Percentiles rank a stretch among this genome's conserved stretches.
These are phyloP conservation scores for Stylosanthes scabra DNA, from an alignment of 331 rosid species.

Conservation along the genomic window DNA sequence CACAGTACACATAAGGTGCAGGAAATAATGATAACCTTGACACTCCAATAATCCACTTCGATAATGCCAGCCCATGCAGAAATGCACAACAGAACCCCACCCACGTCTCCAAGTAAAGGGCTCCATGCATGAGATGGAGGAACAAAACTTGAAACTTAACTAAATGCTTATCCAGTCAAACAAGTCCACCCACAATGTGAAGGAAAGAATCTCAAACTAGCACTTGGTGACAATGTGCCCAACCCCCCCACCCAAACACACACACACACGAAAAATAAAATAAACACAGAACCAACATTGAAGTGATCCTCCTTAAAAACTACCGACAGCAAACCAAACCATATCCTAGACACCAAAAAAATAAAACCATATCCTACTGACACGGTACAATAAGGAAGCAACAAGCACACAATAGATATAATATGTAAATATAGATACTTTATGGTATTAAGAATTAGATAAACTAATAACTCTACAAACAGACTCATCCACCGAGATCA, in stretches of 20 bases:
- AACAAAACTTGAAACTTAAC: not conserved
- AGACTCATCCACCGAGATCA: not conserved
- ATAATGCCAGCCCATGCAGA: not conserved
- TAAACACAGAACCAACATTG: not conserved
- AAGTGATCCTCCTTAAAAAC: not conserved
- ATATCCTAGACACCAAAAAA: not conserved
- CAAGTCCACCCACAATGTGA: not conserved
- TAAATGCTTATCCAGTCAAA: not conserved
- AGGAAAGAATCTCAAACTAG: not conserved
- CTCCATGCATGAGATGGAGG: not conserved
- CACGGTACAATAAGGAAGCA: not conserved
- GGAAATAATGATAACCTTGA: not conserved
- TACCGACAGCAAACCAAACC: not conserved
- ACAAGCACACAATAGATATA: not conserved
- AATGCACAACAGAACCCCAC: not conserved
- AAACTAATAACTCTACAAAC: not conserved
- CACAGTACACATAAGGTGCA: not conserved
- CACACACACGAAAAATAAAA: not conserved
- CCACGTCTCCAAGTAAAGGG: not conserved
- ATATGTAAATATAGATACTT: no score
- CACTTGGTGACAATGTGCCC: not conserved
- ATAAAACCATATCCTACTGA: not conserved
- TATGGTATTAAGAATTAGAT: not conserved
- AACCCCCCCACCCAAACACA: not conserved
- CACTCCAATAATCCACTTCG: not conserved